Evolutionary conservation across 345 rosid genomes (phyloP), one percentile per base, ranked within the genome.

Genomic region (Linum tenue): DNA sequence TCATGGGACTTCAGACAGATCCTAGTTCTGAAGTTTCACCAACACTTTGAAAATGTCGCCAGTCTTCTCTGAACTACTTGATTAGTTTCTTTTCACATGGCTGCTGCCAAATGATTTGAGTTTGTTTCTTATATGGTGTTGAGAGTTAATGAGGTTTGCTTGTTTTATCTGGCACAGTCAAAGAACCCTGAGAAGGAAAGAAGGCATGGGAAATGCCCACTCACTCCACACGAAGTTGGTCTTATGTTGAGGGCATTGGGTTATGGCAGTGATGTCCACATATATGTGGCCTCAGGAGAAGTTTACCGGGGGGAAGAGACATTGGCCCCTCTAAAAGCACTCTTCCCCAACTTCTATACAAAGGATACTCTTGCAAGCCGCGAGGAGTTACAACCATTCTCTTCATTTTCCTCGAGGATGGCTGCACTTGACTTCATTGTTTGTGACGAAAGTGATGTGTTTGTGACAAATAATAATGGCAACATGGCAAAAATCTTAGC

Each of bases 261-360:
- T 63, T 95, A 95, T 76, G 95, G 94, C 62, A 87, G 87, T 2
- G 86, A 89, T 37, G 90, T 89, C 62, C 90, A 91, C 73, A 87
- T 95, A 61, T 95, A 91, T 63, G 99, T 95, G 67, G 99, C 99
- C 61, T 95, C 99, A 7, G 99, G 99, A 65, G 97, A 85, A 76
- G 94, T 95, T 3, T 95, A 91, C 65, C 81, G 91, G 73, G 92
- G 96, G 68, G 91, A 89, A 73, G 85, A 82, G 73, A 83, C 97
- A 17, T 72, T 91, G 65, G 89, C 87, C 69, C 91, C 97, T 63
- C 61, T 95, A 50, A 91, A 86, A 77, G 84, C 81, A 41, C 90
- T 91, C 37, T 95, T 95, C 82, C 97, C 99, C 1, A 83, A 95
- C 76, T 84, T 91, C 79, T 75, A 84, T 73, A 80, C 95, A 4